These are phyloP conservation scores for Fusarium sp. DNA, from an alignment of 2,329 filamentous ascomycete genomes.

Conservation along the genomic window DNA sequence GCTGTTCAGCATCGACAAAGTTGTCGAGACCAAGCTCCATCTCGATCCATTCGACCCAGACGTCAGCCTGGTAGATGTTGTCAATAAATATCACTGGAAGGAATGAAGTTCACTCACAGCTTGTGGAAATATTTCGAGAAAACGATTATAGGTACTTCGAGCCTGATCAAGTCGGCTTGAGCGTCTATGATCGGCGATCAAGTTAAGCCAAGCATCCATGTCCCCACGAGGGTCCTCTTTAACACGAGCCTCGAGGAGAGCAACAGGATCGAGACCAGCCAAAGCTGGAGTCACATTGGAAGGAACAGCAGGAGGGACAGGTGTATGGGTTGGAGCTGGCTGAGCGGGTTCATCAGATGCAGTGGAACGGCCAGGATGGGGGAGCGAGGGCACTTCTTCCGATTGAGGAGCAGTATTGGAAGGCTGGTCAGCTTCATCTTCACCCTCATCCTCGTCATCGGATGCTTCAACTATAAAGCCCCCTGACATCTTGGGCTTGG, in stretches of 20 bases:
- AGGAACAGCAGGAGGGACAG: slow-evolving; percentile 34
- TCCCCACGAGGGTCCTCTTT: slow-evolving; percentile 93
- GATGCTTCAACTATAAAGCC: slow-evolving; percentile 70
- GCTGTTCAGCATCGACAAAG: slow-evolving; percentile 79
- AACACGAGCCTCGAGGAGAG: slow-evolving; percentile 88
- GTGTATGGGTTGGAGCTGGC: slow-evolving; percentile 22
- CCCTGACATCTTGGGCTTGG: slow-evolving; percentile 68
- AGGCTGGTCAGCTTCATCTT: slow-evolving; percentile 56
- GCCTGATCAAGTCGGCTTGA: slow-evolving; percentile 85
- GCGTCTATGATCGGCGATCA: slow-evolving; percentile 86
- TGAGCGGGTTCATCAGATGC: slow-evolving; percentile 37
- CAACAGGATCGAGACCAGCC: slow-evolving; percentile 72
- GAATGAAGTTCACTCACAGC: slow-evolving; percentile 71
- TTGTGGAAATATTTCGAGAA: slow-evolving; percentile 87
- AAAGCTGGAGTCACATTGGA: slow-evolving; percentile 50
- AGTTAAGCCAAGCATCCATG: slow-evolving; percentile 86
- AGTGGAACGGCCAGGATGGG: slow-evolving; percentile 26
- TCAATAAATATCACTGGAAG: slow-evolving; percentile 17
- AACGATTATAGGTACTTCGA: slow-evolving; percentile 83
- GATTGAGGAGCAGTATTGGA: slow-evolving; percentile 29
- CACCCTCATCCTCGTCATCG: slow-evolving; percentile 67
- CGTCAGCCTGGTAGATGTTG: slow-evolving; percentile 75
- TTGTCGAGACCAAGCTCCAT: slow-evolving; percentile 92
- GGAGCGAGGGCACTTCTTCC: slow-evolving; percentile 22
- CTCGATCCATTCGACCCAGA: slow-evolving; percentile 89